These are phyloP conservation scores for Lippia alba DNA, from an alignment of 305 asterid species.

Conservation along the genomic window DNA sequence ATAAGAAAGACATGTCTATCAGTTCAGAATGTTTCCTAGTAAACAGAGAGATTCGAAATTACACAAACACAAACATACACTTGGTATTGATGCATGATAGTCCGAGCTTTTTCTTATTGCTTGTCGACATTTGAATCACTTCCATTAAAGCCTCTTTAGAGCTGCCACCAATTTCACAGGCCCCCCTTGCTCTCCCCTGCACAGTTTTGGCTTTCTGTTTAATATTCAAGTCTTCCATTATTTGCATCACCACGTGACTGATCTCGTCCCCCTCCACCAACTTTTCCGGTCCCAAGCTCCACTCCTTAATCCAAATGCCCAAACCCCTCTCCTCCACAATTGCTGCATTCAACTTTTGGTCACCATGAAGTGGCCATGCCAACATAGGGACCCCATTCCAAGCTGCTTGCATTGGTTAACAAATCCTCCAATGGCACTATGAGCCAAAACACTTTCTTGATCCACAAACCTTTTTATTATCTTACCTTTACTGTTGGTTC, in stretches of 20 bases:
- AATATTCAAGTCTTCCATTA: conserved; percentile 36
- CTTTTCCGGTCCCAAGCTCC: conserved; percentile 31
- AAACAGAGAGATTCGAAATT: background rate
- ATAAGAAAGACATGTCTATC: background rate
- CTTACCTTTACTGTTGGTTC: conserved; percentile 14
- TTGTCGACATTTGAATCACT: conserved; percentile 11
- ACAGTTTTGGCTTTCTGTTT: conserved; percentile 38
- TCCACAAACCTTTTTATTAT: conserved; percentile 35
- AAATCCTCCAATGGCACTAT: conserved; percentile 47
- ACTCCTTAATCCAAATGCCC: conserved; percentile 38
- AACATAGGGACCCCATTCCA: conserved; percentile 41
- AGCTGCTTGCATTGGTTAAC: conserved; percentile 45
- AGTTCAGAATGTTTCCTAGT: background rate
- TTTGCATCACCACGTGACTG: conserved; percentile 28
- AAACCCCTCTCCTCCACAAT: conserved; percentile 37
- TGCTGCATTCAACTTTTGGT: conserved; percentile 47
- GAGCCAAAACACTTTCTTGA: conserved; percentile 35
- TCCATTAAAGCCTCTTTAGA: conserved; percentile 17
- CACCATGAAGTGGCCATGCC: conserved; percentile 52
- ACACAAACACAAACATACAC: background rate
- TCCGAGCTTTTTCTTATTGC: conserved; percentile 13
- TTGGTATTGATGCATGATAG: conserved; percentile 1
- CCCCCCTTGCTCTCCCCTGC: conserved; percentile 41
- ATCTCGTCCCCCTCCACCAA: conserved; percentile 43
- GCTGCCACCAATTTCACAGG: conserved; percentile 44